Percentiles rank a stretch among this genome's conserved stretches.
Evolutionary conservation across 2,329 filamentous ascomycete species (phyloP).

Genomic region (Calonectria multiphialidica): DNA sequence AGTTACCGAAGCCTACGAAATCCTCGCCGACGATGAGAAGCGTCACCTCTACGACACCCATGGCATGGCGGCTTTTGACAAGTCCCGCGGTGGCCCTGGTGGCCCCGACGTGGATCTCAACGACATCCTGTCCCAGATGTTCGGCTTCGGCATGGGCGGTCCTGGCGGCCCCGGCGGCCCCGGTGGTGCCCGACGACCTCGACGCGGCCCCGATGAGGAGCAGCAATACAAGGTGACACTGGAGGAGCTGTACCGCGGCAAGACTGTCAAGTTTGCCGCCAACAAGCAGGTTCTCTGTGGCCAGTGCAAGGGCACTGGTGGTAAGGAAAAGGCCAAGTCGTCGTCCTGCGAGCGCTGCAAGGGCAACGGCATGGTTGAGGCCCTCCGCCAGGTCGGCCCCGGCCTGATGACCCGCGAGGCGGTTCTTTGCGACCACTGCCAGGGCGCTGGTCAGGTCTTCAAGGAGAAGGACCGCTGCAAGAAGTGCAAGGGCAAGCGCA

Average conservation of each 20-base stretch:
- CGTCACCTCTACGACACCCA: slow-evolving; percentile 91
- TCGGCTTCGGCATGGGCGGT: slow-evolving; percentile 77
- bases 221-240: slow-evolving; percentile 91
- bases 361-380: slow-evolving; percentile 82
- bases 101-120: slow-evolving; percentile 86
- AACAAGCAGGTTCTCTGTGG: slow-evolving; percentile 94
- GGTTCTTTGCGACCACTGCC: slow-evolving; percentile 84
- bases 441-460: slow-evolving; percentile 86
- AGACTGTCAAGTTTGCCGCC: slow-evolving; percentile 96
- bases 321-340: slow-evolving; percentile 90
- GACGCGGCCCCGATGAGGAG: slow-evolving; percentile 85
- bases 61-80: slow-evolving; percentile 96
- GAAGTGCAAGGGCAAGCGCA: slow-evolving; percentile 96
- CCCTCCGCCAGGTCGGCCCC: slow-evolving; percentile 85
- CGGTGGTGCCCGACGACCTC: slow-evolving; percentile 70
- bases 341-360: slow-evolving; percentile 87
- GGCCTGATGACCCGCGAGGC: slow-evolving; percentile 87
- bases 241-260: slow-evolving; percentile 98
- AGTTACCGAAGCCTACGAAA: slow-evolving; percentile 95
- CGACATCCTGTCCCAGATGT: slow-evolving; percentile 95
- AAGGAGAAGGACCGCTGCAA: slow-evolving; percentile 99
- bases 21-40: slow-evolving; percentile 95
- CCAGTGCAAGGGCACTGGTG: slow-evolving; percentile 88
- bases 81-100: slow-evolving; percentile 74
- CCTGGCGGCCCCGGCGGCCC: slow-evolving; percentile 58